Base-by-base conservation (phyloP, 768 basidiomycete genomes). In the Rubroboletus pulcherrimus region DNA sequence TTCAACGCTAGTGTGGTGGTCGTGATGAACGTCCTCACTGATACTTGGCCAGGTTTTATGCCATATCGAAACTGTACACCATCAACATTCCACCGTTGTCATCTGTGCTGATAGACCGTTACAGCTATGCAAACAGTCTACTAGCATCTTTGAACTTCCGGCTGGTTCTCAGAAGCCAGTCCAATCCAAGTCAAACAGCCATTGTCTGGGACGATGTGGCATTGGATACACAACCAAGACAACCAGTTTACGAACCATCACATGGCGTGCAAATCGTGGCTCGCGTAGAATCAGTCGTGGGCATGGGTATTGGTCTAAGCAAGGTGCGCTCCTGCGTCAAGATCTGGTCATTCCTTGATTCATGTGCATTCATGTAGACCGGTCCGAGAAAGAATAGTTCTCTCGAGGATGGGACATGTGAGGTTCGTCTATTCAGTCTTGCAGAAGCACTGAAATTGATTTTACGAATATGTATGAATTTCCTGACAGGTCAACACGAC, bases 111-210 rank as follows among this genome's bases (percentile, higher is more conserved):
- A 63, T 5, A 15, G 3, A 14, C 21, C 0, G n/a, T n/a, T 15
- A 7, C 7, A 66, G 63, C 6, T 65, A 67, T 37, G 55, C 62
- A 38, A 66, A 58, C 37, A 56, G 54, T 35, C 7, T 65, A 17
- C 42, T 66, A 9, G 60, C 63, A 9, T 44, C 57, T 6, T 10
- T 67, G 46, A 67, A 66, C 31, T 56, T 58, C 12, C 57, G 55
- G 3, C 37, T 53, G 14, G 42, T 59, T 12, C 45, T 65, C 24
- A 49, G 60, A 30, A 44, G 4, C 14, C 42, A 24, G 15, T 31
- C 57, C 1, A 21, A 65, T 29, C 55, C 41, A 3, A 44, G 19
- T 11, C 7, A 43, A 31, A 43, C 46, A 10, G 24, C 33, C 7
- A 53, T 53, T 10, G 41, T 59, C 30, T 59, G 62, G 61, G 35